Evolutionary conservation across 1,139 yeast species (phyloP).

Genomic region (Diutina scorzettiae): DNA sequence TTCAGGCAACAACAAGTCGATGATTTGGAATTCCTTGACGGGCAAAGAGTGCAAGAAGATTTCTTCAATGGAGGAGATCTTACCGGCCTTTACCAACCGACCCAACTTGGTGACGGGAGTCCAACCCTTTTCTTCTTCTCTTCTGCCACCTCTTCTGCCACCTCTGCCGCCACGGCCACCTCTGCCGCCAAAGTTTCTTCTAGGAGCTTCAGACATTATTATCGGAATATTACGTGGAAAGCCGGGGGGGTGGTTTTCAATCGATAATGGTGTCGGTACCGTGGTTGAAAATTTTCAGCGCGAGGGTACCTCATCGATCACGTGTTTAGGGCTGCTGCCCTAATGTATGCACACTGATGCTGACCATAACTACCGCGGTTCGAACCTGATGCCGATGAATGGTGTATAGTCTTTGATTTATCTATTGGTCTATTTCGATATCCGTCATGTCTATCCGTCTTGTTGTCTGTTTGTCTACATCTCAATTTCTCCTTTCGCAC

Average conservation of each 20-base stretch:
- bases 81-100: slow-evolving; percentile 98
- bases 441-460: too few species aligned
- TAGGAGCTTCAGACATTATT: slow-evolving; percentile 54
- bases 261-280: slow-evolving; percentile 36
- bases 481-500: too few species aligned
- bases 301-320: not conserved
- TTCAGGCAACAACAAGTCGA: slow-evolving; percentile 91
- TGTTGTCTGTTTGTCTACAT: too few species aligned
- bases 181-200: slow-evolving; percentile 46
- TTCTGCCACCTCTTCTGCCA: slow-evolving; percentile 42
- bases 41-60: slow-evolving; percentile 99
- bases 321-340: not conserved
- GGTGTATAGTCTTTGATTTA: too few species aligned
- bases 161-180: slow-evolving; percentile 15
- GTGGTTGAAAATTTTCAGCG: slow-evolving; percentile 2
- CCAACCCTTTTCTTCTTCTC: slow-evolving; percentile 98
- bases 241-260: slow-evolving; percentile 87
- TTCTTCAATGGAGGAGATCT: slow-evolving; percentile 93
- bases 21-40: slow-evolving; percentile 98
- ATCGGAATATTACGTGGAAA: slow-evolving; percentile 90
- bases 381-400: too few species aligned
- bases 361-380: too few species aligned
- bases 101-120: slow-evolving; percentile 99
- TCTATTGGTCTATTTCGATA: too few species aligned
- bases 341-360: too few species aligned